A percentile compares a stretch with the other conserved stretches of the same genome.
These are phyloP conservation scores for Cladosporium sp. DNA, from an alignment of 2,329 filamentous ascomycete species.

Conservation along the genomic window DNA sequence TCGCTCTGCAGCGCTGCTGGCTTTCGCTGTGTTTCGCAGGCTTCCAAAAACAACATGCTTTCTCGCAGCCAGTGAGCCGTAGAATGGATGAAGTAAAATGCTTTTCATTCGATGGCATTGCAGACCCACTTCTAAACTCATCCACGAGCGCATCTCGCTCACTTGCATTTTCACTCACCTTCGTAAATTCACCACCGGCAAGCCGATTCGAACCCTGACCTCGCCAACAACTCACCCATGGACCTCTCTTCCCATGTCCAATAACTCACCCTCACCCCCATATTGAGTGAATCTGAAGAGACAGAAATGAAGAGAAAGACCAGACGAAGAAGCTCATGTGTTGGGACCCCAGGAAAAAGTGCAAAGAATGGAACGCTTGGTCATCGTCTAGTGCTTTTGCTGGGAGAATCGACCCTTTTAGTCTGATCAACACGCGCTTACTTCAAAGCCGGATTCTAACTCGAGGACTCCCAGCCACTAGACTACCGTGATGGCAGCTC, in stretches of 20 bases:
- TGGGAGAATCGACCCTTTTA: background rate
- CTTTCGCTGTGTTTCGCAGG: background rate
- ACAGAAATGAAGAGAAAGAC: background rate
- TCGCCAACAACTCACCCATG: background rate
- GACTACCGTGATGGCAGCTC: background rate
- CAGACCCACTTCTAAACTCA: background rate
- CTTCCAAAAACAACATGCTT: background rate
- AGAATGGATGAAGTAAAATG: background rate
- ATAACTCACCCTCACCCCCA: background rate
- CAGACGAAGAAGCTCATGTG: background rate
- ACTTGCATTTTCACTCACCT: background rate
- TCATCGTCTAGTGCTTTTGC: background rate
- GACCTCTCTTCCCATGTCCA: background rate
- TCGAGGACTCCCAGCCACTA: background rate
- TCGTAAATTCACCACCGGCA: background rate
- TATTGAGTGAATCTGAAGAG: background rate
- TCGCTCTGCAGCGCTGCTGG: background rate
- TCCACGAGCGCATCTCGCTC: background rate
- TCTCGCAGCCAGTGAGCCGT: background rate
- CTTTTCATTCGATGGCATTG: background rate
- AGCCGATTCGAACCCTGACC: slow-evolving; percentile 4
- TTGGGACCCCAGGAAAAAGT: background rate
- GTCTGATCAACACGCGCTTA: background rate
- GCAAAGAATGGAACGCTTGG: background rate
- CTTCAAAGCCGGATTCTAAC: background rate